phyloP scores from a whole-genome alignment of 2,329 filamentous ascomycete genomes.

The Verticillium tricorpus region DNA sequence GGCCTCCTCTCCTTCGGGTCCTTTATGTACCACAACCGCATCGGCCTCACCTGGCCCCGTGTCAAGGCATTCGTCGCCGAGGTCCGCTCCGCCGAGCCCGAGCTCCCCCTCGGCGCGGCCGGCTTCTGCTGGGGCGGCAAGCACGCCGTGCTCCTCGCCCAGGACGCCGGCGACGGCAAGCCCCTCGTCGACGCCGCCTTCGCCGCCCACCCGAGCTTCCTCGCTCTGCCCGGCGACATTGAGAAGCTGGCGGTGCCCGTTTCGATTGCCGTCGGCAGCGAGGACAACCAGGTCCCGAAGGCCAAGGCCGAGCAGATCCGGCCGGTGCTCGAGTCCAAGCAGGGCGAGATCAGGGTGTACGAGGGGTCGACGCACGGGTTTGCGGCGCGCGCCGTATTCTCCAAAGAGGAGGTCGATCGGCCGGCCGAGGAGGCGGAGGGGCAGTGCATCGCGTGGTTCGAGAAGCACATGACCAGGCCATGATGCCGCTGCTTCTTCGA shows the following conservation, averaged over 20 bases:
- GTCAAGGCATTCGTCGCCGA: constrained; percentile 31
- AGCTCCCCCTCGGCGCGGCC: constrained; percentile 40
- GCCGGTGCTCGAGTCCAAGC: constrained; percentile 27
- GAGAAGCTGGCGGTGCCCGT: constrained; percentile 38
- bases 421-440: background rate
- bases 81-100: constrained; percentile 23
- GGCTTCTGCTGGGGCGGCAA: constrained; percentile 64
- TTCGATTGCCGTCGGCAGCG: constrained; percentile 40
- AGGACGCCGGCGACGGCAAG: constrained; percentile 22
- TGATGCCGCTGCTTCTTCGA: background rate
- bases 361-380: constrained; percentile 25
- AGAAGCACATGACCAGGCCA: background rate
- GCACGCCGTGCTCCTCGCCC: constrained; percentile 44
- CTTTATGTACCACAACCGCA: constrained; percentile 24
- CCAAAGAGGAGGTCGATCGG: background rate
- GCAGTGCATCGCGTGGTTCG: background rate
- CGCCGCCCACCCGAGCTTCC: constrained; percentile 45
- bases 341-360: constrained; percentile 20
- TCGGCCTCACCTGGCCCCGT: constrained; percentile 24
- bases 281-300: constrained; percentile 33
- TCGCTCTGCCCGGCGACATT: constrained; percentile 43
- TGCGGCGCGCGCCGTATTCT: constrained; percentile 1
- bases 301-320: constrained; percentile 27
- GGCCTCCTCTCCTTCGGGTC: constrained; percentile 18
- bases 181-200: constrained; percentile 47